A percentile compares a stretch with the other conserved stretches of the same genome.
Evolutionary conservation across 345 rosid genomes (phyloP).

Genomic region (Alliaria petiolata): DNA sequence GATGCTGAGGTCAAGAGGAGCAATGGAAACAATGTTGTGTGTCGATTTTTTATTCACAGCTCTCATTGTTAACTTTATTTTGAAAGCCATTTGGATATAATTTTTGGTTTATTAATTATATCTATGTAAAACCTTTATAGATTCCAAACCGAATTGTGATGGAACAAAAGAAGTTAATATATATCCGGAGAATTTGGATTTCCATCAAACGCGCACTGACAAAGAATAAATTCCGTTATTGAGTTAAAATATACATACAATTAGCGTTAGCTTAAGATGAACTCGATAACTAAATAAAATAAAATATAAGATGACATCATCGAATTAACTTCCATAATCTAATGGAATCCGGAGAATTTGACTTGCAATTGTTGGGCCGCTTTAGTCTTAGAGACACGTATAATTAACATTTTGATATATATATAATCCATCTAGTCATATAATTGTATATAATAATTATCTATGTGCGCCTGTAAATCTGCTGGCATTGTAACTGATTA

Average conservation of each 20-base stretch:
- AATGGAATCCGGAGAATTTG: slow-evolving; percentile 18
- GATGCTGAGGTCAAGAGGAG: neutral
- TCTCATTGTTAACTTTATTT: neutral
- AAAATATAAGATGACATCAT: slow-evolving; percentile 10
- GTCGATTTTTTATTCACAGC: neutral
- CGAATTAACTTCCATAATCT: neutral
- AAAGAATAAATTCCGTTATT: neutral
- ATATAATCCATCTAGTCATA: too few species aligned
- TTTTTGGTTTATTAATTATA: neutral
- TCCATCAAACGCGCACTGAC: neutral
- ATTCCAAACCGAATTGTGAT: neutral
- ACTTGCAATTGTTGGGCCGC: neutral
- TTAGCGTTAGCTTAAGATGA: neutral
- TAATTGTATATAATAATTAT: neutral
- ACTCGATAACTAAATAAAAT: neutral
- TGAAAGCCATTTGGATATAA: neutral
- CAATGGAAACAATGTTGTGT: neutral
- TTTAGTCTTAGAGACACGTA: slow-evolving; percentile 12
- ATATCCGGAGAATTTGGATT: neutral
- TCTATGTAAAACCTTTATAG: neutral
- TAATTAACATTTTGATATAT: slow-evolving; percentile 8
- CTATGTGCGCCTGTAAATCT: slow-evolving; percentile 16
- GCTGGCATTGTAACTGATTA: slow-evolving; percentile 17
- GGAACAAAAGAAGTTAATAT: neutral
- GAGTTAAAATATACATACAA: neutral